These are phyloP conservation scores for Juglanconis oblonga DNA, from an alignment of 2,329 filamentous ascomycete genomes.

Conservation along the genomic window DNA sequence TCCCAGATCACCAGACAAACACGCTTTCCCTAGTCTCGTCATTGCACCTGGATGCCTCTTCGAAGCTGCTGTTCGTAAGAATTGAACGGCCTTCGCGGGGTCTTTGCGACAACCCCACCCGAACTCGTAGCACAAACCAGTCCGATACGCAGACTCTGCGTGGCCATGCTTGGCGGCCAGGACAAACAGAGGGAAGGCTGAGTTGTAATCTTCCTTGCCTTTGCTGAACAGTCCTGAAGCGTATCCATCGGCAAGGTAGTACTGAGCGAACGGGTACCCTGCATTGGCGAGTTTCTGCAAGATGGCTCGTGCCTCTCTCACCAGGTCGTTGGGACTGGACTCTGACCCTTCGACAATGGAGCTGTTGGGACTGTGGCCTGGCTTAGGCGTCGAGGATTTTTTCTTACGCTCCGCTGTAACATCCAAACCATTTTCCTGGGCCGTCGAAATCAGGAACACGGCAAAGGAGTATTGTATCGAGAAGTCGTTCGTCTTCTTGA, in stretches of 20 bases:
- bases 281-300: conserved; percentile 81
- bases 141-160: conserved; percentile 90
- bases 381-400: conserved; percentile 43
- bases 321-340: conserved; percentile 62
- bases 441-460: conserved; percentile 86
- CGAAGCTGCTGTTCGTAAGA: conserved; percentile 82
- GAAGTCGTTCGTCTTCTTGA: conserved; percentile 92
- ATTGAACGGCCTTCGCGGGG: conserved; percentile 88
- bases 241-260: conserved; percentile 93
- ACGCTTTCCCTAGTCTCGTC: conserved; percentile 86
- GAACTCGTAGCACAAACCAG: conserved; percentile 94
- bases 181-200: conserved; percentile 88
- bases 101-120: conserved; percentile 94
- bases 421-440: conserved; percentile 70
- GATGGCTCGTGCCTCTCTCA: conserved; percentile 86
- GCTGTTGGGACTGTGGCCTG: conserved; percentile 44
- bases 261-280: conserved; percentile 95
- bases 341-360: conserved; percentile 43
- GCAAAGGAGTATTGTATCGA: conserved; percentile 96
- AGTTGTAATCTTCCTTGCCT: conserved; percentile 85
- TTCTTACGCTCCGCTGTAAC: conserved; percentile 43
- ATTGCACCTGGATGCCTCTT: conserved; percentile 96
- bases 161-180: conserved; percentile 95
- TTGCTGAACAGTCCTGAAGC: conserved; percentile 94
- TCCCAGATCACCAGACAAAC: conserved; percentile 84